A percentile compares a stretch with the other conserved stretches of the same genome.
These are phyloP conservation scores for Rosa persica DNA, from an alignment of 306 rosid species.

Conservation along the genomic window DNA sequence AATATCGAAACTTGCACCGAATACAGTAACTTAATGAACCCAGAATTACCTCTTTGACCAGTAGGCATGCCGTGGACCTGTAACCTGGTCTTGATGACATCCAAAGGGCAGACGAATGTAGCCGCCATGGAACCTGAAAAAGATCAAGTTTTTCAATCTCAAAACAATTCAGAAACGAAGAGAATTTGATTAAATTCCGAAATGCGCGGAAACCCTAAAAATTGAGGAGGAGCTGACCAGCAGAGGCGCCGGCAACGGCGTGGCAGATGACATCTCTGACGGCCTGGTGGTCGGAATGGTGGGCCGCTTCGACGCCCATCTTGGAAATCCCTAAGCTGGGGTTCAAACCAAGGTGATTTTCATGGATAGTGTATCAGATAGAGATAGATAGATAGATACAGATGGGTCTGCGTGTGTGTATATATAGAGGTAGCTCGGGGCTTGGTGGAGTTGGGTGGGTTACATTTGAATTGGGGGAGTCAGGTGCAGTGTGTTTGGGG, in stretches of 20 bases:
- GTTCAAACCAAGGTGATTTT: constrained; percentile 12
- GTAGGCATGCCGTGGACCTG: constrained; percentile 93
- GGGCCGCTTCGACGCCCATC: constrained; percentile 52
- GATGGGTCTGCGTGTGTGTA: background rate
- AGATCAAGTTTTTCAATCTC: constrained; percentile 19
- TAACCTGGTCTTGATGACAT: constrained; percentile 96
- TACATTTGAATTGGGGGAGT: background rate
- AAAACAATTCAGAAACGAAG: no score
- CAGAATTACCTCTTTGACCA: constrained; percentile 61
- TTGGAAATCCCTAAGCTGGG: constrained; percentile 7
- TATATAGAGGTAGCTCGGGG: background rate
- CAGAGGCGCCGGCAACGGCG: constrained; percentile 89
- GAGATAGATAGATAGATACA: background rate
- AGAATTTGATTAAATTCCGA: background rate
- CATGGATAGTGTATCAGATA: constrained; percentile 10
- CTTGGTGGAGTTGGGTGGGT: background rate
- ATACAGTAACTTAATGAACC: background rate
- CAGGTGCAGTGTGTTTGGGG: constrained; percentile 13
- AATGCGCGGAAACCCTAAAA: constrained; percentile 30
- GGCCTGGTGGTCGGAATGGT: constrained; percentile 38
- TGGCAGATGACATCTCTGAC: constrained; percentile 45
- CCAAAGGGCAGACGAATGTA: constrained; percentile 90
- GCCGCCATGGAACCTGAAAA: constrained; percentile 87
- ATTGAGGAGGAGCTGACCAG: constrained; percentile 52
- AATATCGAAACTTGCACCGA: background rate